Conservation (phyloP, 2,329 filamentous ascomycete species). For the Aspergillus hiratsukae region DNA sequence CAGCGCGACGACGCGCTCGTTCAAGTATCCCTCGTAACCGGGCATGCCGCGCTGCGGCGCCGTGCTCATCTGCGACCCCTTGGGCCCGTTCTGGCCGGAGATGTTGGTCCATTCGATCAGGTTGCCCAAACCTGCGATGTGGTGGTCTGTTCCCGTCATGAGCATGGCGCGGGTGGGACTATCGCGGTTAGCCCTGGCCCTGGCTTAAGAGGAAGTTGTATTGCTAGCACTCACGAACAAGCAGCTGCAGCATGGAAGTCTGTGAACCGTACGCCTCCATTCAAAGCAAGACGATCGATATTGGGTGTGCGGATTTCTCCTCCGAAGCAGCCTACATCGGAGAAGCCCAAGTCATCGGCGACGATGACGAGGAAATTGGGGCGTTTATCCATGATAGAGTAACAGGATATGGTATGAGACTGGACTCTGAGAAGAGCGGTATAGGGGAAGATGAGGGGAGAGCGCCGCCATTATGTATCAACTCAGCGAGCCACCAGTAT, state of each 20-base stretch:
- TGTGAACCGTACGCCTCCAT: constrained; percentile 55
- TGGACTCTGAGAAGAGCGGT: background rate
- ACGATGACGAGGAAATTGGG: constrained; percentile 59
- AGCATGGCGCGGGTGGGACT: constrained; percentile 61
- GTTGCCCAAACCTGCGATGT: constrained; percentile 52
- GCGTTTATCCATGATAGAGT: constrained; percentile 30
- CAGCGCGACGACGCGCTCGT: constrained; percentile 54
- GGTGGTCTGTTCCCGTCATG: constrained; percentile 61
- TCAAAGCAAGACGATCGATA: constrained; percentile 49
- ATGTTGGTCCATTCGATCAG: constrained; percentile 56
- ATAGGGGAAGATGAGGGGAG: background rate
- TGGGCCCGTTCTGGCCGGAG: constrained; percentile 50
- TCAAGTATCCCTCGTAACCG: constrained; percentile 62
- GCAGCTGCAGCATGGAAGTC: constrained; percentile 63
- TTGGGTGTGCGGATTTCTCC: constrained; percentile 59
- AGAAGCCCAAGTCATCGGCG: constrained; percentile 58
- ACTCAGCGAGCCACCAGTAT: background rate
- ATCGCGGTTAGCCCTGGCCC: background rate
- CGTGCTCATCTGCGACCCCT: constrained; percentile 48
- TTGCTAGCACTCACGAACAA: constrained; percentile 44
- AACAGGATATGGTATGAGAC: too few species aligned
- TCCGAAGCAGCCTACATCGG: constrained; percentile 56
- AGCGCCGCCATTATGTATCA: background rate
- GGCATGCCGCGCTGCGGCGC: constrained; percentile 55
- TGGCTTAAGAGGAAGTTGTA: background rate